Evolutionary conservation across 2,329 filamentous ascomycete genomes (phyloP).

Genomic region (Xylariaceae sp.): DNA sequence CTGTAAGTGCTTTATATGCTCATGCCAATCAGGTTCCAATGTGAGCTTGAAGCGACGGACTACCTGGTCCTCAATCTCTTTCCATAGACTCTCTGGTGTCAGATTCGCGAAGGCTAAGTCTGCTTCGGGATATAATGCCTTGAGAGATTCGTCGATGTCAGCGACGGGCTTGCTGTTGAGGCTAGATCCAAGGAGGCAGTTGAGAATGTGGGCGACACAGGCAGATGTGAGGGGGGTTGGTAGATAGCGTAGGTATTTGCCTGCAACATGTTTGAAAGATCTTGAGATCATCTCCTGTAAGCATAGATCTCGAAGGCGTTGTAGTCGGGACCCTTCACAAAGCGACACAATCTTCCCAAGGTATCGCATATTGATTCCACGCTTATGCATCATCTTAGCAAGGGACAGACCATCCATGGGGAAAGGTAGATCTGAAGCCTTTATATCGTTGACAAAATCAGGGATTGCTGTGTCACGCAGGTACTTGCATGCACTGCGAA

Average conservation of each 20-base stretch:
- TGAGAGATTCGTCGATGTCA: constrained; percentile 75
- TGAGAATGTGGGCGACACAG: constrained; percentile 84
- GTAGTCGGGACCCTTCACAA: constrained; percentile 70
- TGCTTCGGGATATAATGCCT: constrained; percentile 75
- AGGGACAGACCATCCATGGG: constrained; percentile 98
- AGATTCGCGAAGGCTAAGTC: constrained; percentile 81
- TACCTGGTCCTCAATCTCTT: constrained; percentile 73
- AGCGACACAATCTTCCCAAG: constrained; percentile 80
- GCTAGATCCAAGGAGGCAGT: constrained; percentile 82
- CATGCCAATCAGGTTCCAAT: constrained; percentile 69
- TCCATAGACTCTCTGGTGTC: constrained; percentile 71
- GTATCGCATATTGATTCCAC: constrained; percentile 95
- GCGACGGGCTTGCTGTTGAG: constrained; percentile 78
- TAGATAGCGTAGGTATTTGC: constrained; percentile 76
- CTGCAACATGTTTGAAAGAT: constrained; percentile 90
- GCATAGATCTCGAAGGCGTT: constrained; percentile 75
- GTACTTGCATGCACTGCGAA: constrained; percentile 80
- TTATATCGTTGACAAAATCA: constrained; percentile 82
- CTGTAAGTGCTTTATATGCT: constrained; percentile 72
- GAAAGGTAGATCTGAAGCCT: constrained; percentile 92
- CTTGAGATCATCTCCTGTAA: constrained; percentile 94
- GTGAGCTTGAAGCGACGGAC: constrained; percentile 75
- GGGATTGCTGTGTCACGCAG: constrained; percentile 79
- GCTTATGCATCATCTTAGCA: constrained; percentile 87
- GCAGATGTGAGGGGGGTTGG: constrained; percentile 79